phyloP scores from a whole-genome alignment of 2,329 filamentous ascomycete species.

The Triangularia setosa region DNA sequence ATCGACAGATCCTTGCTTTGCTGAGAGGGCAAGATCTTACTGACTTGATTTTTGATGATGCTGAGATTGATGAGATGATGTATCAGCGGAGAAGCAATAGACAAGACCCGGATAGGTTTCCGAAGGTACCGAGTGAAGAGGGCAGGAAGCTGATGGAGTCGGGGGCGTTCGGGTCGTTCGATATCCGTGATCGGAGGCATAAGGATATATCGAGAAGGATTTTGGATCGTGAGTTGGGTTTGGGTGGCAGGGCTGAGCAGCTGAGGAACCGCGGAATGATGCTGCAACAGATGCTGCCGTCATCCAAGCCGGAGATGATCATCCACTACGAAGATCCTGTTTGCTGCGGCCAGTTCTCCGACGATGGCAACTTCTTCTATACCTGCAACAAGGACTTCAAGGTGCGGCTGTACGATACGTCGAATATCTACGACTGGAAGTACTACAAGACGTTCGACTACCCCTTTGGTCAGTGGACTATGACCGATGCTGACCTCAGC shows the following conservation, averaged over 20 bases:
- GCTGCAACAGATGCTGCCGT: slow-evolving; percentile 68
- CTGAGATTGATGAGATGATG: slow-evolving; percentile 34
- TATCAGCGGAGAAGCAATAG: slow-evolving; percentile 37
- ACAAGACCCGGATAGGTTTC: slow-evolving; percentile 58
- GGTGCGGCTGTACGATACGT: slow-evolving; percentile 96
- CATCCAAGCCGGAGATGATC: slow-evolving; percentile 74
- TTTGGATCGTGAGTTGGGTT: slow-evolving; percentile 76
- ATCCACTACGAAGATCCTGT: slow-evolving; percentile 83
- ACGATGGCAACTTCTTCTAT: slow-evolving; percentile 95
- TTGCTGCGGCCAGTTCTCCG: slow-evolving; percentile 94
- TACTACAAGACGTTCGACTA: slow-evolving; percentile 90
- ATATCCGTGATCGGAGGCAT: slow-evolving; percentile 44
- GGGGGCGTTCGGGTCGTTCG: slow-evolving; percentile 72
- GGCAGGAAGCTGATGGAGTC: slow-evolving; percentile 77
- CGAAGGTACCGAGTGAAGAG: slow-evolving; percentile 77
- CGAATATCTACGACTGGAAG: slow-evolving; percentile 90
- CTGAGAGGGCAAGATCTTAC: not conserved
- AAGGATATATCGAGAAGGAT: slow-evolving; percentile 66
- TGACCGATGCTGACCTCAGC: slow-evolving; percentile 87
- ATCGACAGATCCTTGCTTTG: not conserved
- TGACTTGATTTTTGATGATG: slow-evolving; percentile 6
- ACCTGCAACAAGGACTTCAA: slow-evolving; percentile 62
- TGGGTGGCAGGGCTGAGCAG: slow-evolving; percentile 53
- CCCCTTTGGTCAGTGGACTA: slow-evolving; percentile 87
- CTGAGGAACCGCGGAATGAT: slow-evolving; percentile 62